phyloP scores from a whole-genome alignment of 495 filamentous ascomycete species.

The Penicillium taxi region DNA sequence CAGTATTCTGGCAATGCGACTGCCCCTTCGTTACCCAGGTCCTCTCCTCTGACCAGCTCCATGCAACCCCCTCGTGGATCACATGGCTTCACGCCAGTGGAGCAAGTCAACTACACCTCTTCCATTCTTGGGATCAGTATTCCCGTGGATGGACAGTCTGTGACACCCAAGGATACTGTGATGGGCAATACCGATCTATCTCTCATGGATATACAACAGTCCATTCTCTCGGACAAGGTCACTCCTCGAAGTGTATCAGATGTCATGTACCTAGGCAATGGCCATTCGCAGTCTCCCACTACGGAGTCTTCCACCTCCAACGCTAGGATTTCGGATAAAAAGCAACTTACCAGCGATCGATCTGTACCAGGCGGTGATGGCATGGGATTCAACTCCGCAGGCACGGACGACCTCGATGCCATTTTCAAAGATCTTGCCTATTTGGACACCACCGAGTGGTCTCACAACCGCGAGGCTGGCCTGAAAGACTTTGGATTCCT shows the following conservation, averaged over 20 bases:
- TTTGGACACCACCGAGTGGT: constrained; percentile 52
- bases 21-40: constrained; percentile 2
- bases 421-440: constrained; percentile 57
- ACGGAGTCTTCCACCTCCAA: constrained; percentile 27
- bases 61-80: constrained; percentile 3
- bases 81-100: constrained; percentile 1
- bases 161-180: constrained; percentile 31
- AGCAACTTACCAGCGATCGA: constrained; percentile 10
- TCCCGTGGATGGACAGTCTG: constrained; percentile 28
- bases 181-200: constrained; percentile 28
- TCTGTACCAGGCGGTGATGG: constrained; percentile 10
- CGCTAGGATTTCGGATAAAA: constrained; percentile 12
- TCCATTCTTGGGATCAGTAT: constrained; percentile 35
- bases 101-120: constrained; percentile 18
- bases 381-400: constrained; percentile 10
- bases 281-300: constrained; percentile 24
- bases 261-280: constrained; percentile 14
- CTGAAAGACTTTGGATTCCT: constrained; percentile 56
- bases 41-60: not conserved
- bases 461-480: constrained; percentile 43
- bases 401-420: constrained; percentile 42
- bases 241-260: constrained; percentile 24
- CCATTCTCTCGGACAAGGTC: constrained; percentile 14
- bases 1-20: constrained; percentile 18
- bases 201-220: constrained; percentile 21